A percentile compares a stretch with the other conserved stretches of the same genome.
Evolutionary conservation across 2,329 filamentous ascomycete genomes (phyloP).

Genomic region (Pseudopithomyces maydicus): DNA sequence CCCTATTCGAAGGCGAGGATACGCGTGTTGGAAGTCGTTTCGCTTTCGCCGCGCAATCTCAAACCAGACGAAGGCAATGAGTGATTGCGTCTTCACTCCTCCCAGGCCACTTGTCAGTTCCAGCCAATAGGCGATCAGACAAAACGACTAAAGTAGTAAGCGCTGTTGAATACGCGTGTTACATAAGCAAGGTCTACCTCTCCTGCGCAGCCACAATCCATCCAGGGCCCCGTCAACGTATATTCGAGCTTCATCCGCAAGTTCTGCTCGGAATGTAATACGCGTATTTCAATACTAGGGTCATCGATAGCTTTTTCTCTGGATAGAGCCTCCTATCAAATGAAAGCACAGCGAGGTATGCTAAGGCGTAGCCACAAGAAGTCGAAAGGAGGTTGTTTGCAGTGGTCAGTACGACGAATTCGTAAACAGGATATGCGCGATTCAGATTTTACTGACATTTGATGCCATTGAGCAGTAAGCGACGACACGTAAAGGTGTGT

Average conservation of each 20-base stretch:
- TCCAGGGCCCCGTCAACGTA: background rate
- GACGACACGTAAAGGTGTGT: constrained; percentile 25
- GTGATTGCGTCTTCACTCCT: too few species aligned
- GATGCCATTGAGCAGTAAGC: constrained; percentile 15
- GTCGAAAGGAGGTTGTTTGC: constrained; percentile 20
- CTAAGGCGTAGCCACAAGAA: constrained; percentile 30
- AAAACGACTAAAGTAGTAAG: background rate
- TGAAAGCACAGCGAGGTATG: constrained; percentile 8
- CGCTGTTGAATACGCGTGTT: background rate
- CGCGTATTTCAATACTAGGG: background rate
- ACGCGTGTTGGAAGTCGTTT: too few species aligned
- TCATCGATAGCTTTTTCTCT: background rate
- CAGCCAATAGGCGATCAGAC: background rate
- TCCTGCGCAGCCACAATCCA: background rate
- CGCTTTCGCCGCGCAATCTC: too few species aligned
- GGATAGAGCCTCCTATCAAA: too few species aligned
- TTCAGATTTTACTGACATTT: background rate
- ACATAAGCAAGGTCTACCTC: background rate
- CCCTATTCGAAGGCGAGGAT: too few species aligned
- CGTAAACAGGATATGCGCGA: background rate
- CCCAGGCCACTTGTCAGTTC: background rate
- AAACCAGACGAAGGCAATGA: too few species aligned
- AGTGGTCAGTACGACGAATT: constrained; percentile 20
- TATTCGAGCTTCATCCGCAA: background rate
- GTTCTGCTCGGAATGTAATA: background rate